Conservation (phyloP, 495 filamentous ascomycete species). For the Daldinia vernicosa region DNA sequence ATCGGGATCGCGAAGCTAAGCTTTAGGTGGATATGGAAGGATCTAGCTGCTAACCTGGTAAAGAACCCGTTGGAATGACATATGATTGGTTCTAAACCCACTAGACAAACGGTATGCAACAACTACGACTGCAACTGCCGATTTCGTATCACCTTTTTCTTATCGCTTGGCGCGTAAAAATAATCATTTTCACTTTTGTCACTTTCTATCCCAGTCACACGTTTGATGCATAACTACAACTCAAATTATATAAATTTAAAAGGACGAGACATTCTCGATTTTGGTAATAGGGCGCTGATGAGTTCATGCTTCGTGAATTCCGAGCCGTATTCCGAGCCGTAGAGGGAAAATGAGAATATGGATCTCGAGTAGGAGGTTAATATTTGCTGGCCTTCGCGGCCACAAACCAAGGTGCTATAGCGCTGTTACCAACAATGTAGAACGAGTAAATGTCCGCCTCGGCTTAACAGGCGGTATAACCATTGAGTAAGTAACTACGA, state of each 20-base stretch:
- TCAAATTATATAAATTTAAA: background rate
- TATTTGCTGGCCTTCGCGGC: slow-evolving; percentile 61
- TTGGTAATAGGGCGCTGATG: background rate
- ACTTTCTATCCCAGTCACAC: background rate
- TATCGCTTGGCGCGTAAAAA: slow-evolving; percentile 38
- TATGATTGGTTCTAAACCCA: slow-evolving; percentile 17
- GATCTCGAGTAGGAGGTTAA: slow-evolving; percentile 64
- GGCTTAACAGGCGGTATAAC: slow-evolving; percentile 43
- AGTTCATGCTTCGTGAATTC: background rate
- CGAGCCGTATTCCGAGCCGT: background rate
- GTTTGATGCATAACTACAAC: background rate
- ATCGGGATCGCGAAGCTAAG: slow-evolving; percentile 25
- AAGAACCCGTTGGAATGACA: slow-evolving; percentile 13
- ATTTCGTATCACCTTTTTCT: slow-evolving; percentile 17
- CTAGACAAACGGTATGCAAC: slow-evolving; percentile 3
- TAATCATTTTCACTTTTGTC: background rate
- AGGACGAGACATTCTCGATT: background rate
- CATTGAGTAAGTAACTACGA: slow-evolving; percentile 41
- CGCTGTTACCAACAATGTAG: slow-evolving; percentile 29
- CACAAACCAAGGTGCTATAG: slow-evolving; percentile 29
- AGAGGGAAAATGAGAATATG: slow-evolving; percentile 64
- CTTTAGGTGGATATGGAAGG: background rate
- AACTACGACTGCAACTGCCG: too few species aligned
- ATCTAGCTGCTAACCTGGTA: background rate
- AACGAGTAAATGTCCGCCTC: slow-evolving; percentile 35